phyloP scores from a whole-genome alignment of 2,329 filamentous ascomycete species.

The Fusarium fujikuroi region DNA sequence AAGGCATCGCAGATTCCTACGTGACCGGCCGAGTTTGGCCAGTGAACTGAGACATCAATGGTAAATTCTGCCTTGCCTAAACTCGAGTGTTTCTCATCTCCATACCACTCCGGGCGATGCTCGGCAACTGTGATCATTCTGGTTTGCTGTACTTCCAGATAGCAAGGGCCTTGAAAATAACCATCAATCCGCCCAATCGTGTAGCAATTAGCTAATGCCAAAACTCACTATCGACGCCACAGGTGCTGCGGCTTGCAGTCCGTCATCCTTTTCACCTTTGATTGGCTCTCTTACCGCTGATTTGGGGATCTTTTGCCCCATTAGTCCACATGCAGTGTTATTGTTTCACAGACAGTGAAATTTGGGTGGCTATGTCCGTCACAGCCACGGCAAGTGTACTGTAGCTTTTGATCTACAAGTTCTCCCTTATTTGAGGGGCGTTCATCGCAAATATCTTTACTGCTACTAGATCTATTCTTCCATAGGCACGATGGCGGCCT shows the following conservation, averaged over 20 bases:
- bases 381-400: too few species aligned
- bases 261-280: rapidly evolving
- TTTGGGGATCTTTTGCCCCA: background rate
- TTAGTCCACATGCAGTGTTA: background rate
- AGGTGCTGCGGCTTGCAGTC: background rate
- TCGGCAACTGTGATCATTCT: background rate
- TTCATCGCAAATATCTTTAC: too few species aligned
- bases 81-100: background rate
- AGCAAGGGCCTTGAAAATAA: background rate
- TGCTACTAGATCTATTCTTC: too few species aligned
- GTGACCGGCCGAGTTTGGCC: too few species aligned
- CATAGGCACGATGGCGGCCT: too few species aligned
- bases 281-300: background rate
- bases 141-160: too few species aligned
- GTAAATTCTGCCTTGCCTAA: background rate
- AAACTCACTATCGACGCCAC: background rate
- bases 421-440: too few species aligned
- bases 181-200: background rate
- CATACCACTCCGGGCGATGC: rapidly evolving
- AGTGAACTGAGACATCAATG: too few species aligned
- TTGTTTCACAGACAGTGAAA: too few species aligned
- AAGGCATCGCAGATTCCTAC: too few species aligned
- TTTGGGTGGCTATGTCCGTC: too few species aligned
- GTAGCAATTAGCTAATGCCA: background rate
- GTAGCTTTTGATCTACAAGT: too few species aligned